phyloP scores from a whole-genome alignment of 805 yeast genomes.

The Scheffersomyces stipitis region DNA sequence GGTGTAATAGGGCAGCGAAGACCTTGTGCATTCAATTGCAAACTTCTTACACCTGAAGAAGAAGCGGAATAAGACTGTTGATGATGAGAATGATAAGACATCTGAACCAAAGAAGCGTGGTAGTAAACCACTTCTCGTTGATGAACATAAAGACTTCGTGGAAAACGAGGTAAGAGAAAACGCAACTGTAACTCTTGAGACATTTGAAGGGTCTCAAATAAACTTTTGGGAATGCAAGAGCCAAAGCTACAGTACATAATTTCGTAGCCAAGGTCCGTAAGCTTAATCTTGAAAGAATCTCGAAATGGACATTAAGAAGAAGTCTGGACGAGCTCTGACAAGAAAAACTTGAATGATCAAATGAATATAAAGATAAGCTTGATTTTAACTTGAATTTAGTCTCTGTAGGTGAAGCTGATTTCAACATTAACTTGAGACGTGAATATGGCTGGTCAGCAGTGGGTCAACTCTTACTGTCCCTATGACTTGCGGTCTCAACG shows the following conservation, averaged over 20 bases:
- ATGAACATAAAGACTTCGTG: neutral
- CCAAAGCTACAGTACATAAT: neutral
- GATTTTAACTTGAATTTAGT: conserved; percentile 1
- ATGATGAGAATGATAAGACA: neutral
- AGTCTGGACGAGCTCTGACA: neutral
- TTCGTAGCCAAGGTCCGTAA: neutral
- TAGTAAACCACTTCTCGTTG: neutral
- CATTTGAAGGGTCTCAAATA: neutral
- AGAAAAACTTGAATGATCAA: neutral
- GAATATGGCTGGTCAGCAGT: conserved; percentile 2
- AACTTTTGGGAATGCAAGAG: neutral
- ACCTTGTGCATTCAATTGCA: neutral
- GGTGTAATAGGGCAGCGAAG: neutral
- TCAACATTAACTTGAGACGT: conserved; percentile 2
- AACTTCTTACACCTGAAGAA: neutral
- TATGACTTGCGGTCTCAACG: conserved; percentile 1
- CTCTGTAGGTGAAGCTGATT: conserved; percentile 2
- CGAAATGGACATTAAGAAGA: neutral
- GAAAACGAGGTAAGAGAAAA: neutral
- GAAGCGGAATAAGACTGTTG: neutral
- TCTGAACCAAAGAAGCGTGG: neutral
- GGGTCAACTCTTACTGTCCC: conserved; percentile 1
- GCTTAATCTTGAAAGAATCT: neutral
- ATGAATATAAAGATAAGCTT: conserved; percentile 5
- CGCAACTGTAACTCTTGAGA: neutral